Percentiles rank a stretch among this genome's conserved stretches.
Evolutionary conservation across 2,329 filamentous ascomycete genomes (phyloP).

Genomic region (Sclerotinia trifoliorum): DNA sequence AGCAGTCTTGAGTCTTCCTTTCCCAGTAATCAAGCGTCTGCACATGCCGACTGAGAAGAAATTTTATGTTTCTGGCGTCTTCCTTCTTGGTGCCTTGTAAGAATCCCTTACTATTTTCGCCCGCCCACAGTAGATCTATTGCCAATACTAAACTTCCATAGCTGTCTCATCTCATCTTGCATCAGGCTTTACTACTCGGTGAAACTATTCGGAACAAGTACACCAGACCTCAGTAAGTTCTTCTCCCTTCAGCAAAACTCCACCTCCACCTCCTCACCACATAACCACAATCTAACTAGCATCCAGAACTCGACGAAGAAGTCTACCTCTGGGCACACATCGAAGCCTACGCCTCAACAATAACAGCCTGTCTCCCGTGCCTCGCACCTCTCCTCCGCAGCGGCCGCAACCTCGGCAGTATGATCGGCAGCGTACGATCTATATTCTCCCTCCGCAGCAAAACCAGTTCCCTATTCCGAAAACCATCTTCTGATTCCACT

Average conservation of each 20-base stretch:
- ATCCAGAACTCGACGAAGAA: constrained; percentile 6
- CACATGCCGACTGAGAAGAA: constrained; percentile 15
- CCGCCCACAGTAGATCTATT: background rate
- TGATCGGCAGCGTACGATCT: constrained; percentile 12
- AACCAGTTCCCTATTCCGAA: background rate
- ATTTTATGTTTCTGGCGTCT: constrained; percentile 4
- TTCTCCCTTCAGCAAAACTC: too few relatives aligned
- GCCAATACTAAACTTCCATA: background rate
- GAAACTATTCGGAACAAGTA: constrained; percentile 17
- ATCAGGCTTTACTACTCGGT: constrained; percentile 13
- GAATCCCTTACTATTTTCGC: background rate
- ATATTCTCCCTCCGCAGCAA: constrained; percentile 13
- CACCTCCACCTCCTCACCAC: background rate
- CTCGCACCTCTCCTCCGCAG: constrained; percentile 13
- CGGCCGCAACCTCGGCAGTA: constrained; percentile 3
- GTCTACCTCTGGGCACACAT: constrained; percentile 18
- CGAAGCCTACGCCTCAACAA: constrained; percentile 8
- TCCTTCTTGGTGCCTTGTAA: constrained; percentile 20
- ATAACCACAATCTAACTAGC: background rate
- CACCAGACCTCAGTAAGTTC: constrained; percentile 14
- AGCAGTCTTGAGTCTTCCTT: background rate
- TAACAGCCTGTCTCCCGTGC: constrained; percentile 12
- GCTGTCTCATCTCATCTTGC: constrained; percentile 17
- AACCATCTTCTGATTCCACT: background rate
- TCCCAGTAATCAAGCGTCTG: constrained; percentile 7